Evolutionary conservation across 257 asterid species (phyloP), one percentile per base, ranked within the genome.

Genomic region (Capsicum rhomboideum): DNA sequence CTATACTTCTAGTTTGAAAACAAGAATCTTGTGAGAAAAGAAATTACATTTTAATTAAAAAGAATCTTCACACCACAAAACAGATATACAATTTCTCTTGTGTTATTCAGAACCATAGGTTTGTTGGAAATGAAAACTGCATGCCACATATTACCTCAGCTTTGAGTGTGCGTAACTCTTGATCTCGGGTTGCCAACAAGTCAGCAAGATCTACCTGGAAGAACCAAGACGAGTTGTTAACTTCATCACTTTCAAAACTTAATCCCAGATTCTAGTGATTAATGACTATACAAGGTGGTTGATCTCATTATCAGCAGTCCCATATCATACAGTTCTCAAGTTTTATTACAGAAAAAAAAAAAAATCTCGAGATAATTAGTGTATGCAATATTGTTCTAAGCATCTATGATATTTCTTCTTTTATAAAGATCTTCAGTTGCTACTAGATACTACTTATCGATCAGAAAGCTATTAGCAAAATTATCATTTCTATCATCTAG

Each of bases 201-300:
- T 95, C 98, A 37, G 97, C 98, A 84, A 97, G 98, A 89, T 97
- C 98, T 85, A 95, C n/a, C n/a, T 97, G 90, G 85, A 90, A 74
- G 77, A 85, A 80, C 80, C 88, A 83, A 69, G 44, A 68, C 64
- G 44, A 83, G n/a, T 26, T 6, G 10, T 77, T 17, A 50, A 50
- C 63, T 4, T 77, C 16, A 26, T 77, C 63, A 26, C 78, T 85
- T 66, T 77, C 89, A 49, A 82, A 54, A 52, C 77, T 54, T 44
- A 82, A 20, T 31, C 67, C 46, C 66, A 83, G 49, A 37, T 9
- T 34, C 81, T 8, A 50, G 81, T 77, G 46, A 50, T 49, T 26
- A 50, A 16, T 50, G 61, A 50, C 26, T 49, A 26, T 7, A 23
- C 63, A 49, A 77, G 26, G 17, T 16, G 17, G 46, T 18, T 50